Base-by-base conservation (phyloP, 371 early-diverging fungal genomes). In the Amoeboradix gromovi region DNA sequence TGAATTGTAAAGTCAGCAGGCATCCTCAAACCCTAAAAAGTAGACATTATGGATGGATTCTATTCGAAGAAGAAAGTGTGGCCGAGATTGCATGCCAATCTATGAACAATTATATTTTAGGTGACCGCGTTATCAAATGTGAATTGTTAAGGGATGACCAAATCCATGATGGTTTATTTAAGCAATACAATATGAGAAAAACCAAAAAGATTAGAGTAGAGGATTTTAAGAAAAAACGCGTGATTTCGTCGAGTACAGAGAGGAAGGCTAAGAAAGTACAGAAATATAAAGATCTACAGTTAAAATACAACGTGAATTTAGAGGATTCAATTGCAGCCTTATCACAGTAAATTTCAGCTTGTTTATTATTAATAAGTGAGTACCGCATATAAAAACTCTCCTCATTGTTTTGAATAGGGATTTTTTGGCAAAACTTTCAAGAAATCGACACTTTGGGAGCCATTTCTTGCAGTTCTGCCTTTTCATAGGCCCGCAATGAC, bases 21-120 rank as follows among this genome's bases (percentile, higher is more conserved):
- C 5, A 48, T 48, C 48, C 48, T 12, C 48, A 81, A 80, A 92
- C 94, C 16, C 92, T 91, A 27, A 72, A 74, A 30, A 87, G 91
- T 29, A 88, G 85, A 78, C 93, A 94, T 75, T 92, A 83, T 74
- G 95, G 85, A 1, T 94, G 90, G 71, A 86, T 95, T 71, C 89
- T 92, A 75, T 95, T 93, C 72, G 78, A 75, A 12, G 76, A 82
- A 17, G 75, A 72, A 22, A 85, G 86, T 65, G 91, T 90, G 1
- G 95, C 95, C 30, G 73, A 83, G 68, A 89, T 92, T 70, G 95
- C 89, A 1, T 89, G 88, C 1, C 87, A 90, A 32, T 93, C 95
- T 1, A 94, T 95, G 95, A 71, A 95, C 79, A 91, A 91, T 80
- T 94, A 95, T 74, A 76, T 93, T 70, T 74, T 95, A 73, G 85